Conservation (phyloP, 257 asterid genomes). For the Solanum piurae region DNA sequence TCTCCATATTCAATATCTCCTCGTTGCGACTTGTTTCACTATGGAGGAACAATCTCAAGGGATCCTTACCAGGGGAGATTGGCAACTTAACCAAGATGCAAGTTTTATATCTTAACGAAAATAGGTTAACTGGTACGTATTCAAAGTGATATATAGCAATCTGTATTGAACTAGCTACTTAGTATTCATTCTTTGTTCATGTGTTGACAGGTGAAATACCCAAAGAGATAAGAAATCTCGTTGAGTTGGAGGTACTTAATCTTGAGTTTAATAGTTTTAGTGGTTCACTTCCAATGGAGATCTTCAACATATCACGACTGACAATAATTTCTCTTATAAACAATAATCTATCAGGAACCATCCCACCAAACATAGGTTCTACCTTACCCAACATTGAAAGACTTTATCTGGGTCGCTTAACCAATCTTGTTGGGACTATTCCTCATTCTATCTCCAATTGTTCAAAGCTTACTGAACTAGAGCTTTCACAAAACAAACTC, state of each 20-base stretch:
- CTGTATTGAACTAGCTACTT: too few relatives aligned
- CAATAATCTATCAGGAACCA: rapidly evolving
- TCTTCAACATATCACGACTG: background rate
- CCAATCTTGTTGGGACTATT: too few relatives aligned
- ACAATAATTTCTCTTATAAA: rapidly evolving
- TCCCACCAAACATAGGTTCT: too few relatives aligned
- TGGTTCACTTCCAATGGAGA: background rate
- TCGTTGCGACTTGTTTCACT: too few relatives aligned
- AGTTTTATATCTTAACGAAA: rapidly evolving
- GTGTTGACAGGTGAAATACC: background rate
- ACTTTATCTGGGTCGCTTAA: too few relatives aligned
- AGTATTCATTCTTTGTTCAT: background rate
- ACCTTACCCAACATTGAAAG: too few relatives aligned
- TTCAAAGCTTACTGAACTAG: too few relatives aligned
- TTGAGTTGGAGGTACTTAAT: background rate
- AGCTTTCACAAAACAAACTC: too few relatives aligned
- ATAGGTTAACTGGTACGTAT: background rate
- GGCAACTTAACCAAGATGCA: background rate
- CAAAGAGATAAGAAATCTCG: background rate
- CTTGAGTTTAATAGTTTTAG: background rate
- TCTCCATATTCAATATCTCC: background rate
- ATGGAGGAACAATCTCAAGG: rapidly evolving
- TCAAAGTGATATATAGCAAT: background rate
- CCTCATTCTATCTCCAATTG: too few relatives aligned
- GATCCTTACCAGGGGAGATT: background rate